phyloP scores from a whole-genome alignment of 352 stramenopile genomes.

The Elongisporangium senticosum region DNA sequence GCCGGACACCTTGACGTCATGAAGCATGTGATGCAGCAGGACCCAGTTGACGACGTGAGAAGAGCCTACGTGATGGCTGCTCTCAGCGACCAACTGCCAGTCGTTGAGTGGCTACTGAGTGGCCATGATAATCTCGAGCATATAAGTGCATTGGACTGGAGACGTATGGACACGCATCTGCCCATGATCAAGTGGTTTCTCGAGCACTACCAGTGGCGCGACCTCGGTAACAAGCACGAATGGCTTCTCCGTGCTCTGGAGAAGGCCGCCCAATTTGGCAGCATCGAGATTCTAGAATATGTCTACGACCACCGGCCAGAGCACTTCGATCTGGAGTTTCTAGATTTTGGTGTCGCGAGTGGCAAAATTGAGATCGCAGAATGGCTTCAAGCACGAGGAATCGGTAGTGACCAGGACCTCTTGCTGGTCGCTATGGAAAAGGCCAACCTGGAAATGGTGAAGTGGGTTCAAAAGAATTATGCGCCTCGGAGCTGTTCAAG shows the following conservation, averaged over 20 bases:
- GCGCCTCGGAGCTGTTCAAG: background rate
- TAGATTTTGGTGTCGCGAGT: background rate
- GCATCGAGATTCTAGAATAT: background rate
- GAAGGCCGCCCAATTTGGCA: background rate
- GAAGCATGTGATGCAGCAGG: conserved; percentile 16
- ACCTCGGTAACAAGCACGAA: background rate
- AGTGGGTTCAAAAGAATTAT: background rate
- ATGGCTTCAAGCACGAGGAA: background rate
- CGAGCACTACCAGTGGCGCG: background rate
- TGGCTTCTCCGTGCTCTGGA: background rate
- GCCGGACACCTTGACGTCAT: conserved; percentile 15
- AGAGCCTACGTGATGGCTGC: conserved; percentile 13
- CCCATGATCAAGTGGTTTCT: background rate
- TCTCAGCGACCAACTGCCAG: conserved; percentile 8
- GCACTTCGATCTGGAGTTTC: background rate
- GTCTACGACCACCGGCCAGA: background rate
- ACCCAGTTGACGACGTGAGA: conserved; percentile 10
- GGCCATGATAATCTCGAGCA: background rate
- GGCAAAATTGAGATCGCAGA: background rate
- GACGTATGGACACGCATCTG: background rate
- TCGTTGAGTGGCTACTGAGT: conserved; percentile 9
- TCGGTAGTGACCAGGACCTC: background rate
- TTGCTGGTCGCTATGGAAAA: background rate
- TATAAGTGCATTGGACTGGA: background rate
- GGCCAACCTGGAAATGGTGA: background rate